These are phyloP conservation scores for Mediolabrus comicus DNA, from an alignment of 108 stramenopile genomes.

Conservation along the genomic window DNA sequence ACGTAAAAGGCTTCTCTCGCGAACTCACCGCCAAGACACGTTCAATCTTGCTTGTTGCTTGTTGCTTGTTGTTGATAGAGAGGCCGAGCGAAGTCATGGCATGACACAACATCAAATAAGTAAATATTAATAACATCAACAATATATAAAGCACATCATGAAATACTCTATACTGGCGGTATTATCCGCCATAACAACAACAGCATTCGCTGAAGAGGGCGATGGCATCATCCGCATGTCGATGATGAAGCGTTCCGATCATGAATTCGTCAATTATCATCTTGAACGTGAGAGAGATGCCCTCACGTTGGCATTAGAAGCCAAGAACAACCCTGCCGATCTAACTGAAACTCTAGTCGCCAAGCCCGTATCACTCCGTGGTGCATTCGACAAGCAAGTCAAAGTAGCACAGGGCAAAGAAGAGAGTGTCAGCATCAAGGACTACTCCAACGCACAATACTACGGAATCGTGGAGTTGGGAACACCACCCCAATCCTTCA, in stretches of 20 bases:
- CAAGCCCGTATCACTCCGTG: neutral
- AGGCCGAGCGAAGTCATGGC: no score
- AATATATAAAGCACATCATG: no score
- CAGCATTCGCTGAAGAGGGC: neutral
- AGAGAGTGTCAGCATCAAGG: conserved; percentile 78
- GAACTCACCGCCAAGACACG: no score
- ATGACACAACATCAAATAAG: no score
- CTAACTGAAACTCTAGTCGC: neutral
- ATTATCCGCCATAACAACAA: neutral
- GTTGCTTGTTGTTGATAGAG: no score
- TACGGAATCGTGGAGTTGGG: conserved; percentile 74
- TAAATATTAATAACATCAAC: neutral
- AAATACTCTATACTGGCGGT: conserved; percentile 10
- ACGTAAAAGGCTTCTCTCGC: no score
- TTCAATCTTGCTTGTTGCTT: no score
- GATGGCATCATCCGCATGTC: conserved; percentile 42
- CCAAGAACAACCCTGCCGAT: conserved; percentile 1
- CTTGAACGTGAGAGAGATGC: conserved; percentile 72
- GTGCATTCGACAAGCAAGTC: neutral
- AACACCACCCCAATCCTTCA: conserved; percentile 76
- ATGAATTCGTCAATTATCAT: conserved; percentile 67
- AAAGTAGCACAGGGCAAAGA: conserved; percentile 20
- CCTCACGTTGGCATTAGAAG: conserved; percentile 25
- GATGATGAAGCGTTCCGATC: conserved; percentile 53
- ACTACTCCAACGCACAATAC: conserved; percentile 88